Base-by-base conservation (phyloP, 2,329 filamentous ascomycete genomes). In the Sporothrix pallida region DNA sequence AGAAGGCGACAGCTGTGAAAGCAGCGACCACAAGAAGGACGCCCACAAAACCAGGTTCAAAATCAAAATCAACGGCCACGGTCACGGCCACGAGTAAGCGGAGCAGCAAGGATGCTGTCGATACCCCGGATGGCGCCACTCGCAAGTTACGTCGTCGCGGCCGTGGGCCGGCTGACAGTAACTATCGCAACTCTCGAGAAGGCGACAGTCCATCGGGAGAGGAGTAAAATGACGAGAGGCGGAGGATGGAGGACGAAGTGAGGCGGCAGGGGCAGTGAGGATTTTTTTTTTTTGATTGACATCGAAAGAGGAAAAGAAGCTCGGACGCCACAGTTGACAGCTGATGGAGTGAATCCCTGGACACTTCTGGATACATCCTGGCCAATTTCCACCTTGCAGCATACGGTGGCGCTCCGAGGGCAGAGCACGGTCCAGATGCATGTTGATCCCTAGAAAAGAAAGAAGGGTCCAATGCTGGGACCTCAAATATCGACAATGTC, bases 351-450 rank as follows among this genome's bases (percentile, higher is more conserved):
- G 56, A 13, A 50, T 50, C 48, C 48, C 31, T 37, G 31, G 31
- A 37, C 31, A 37, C 31, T 37, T 37, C 31, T 50, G 54, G 54
- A 26, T 26, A 26, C 23, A 68, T 37, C 46, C 67, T 54, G 48
- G 31, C 67, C 48, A 54, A 69, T 54, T 54, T 69, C 67, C 67
- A 69, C 67, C 13, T 42, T 65, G 42, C 62, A 26, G 26, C 48
- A 54, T 26, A 37, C 17, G 23, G 10, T 48, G 62, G 62, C 62
- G 17, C 13, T 48, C 26, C 48, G 26, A 69, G 48, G 23, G n/a
- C n/a, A 48, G 8, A 31, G 15, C 63, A 68, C 23, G 65, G 65
- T 20, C 65, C 65, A 50, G 44, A 50, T 50, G 63, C 44, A 50
- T 67, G 63, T 15, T 67, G 44, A 67, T 48, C 63, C 0, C 44